Evolutionary conservation across 2,329 filamentous ascomycete genomes (phyloP).

Genomic region (Exserohilum turcica): DNA sequence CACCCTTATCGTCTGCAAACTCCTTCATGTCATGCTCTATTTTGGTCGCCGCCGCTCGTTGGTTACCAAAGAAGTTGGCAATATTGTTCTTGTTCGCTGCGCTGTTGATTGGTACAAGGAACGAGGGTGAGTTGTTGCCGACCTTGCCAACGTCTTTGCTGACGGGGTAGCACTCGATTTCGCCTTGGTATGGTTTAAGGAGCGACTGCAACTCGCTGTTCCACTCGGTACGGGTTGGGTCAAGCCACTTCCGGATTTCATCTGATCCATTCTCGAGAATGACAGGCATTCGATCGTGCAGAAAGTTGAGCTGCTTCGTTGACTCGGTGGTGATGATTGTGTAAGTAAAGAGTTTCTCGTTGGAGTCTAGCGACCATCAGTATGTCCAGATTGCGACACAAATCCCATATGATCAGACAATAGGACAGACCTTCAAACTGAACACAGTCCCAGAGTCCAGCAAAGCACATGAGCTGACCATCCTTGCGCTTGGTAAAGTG

Average conservation of each 20-base stretch:
- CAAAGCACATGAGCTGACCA: constrained; percentile 82
- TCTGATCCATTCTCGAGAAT: constrained; percentile 79
- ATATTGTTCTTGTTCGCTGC: constrained; percentile 92
- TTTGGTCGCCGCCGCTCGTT: constrained; percentile 45
- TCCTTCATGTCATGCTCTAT: too few relatives aligned
- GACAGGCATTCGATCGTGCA: constrained; percentile 96
- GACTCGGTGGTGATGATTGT: constrained; percentile 91
- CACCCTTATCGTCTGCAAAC: constrained; percentile 35
- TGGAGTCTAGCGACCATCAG: constrained; percentile 56
- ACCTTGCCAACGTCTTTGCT: constrained; percentile 91
- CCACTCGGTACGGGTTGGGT: constrained; percentile 75
- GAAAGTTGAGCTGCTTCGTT: constrained; percentile 79
- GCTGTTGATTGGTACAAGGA: constrained; percentile 81
- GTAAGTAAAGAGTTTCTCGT: constrained; percentile 81
- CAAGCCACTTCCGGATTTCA: constrained; percentile 74
- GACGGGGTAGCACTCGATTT: constrained; percentile 85
- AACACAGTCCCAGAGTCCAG: constrained; percentile 89
- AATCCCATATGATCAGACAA: background rate
- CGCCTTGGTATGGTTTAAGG: constrained; percentile 77
- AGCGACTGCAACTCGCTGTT: constrained; percentile 75
- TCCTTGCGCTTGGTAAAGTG: constrained; percentile 84
- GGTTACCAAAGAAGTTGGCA: constrained; percentile 84
- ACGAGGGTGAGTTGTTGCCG: constrained; percentile 83
- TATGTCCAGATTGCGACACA: background rate
- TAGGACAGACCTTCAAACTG: constrained; percentile 69